Conservation (phyloP, 2,329 filamentous ascomycete genomes). For the Drechslerella dactyloides region DNA sequence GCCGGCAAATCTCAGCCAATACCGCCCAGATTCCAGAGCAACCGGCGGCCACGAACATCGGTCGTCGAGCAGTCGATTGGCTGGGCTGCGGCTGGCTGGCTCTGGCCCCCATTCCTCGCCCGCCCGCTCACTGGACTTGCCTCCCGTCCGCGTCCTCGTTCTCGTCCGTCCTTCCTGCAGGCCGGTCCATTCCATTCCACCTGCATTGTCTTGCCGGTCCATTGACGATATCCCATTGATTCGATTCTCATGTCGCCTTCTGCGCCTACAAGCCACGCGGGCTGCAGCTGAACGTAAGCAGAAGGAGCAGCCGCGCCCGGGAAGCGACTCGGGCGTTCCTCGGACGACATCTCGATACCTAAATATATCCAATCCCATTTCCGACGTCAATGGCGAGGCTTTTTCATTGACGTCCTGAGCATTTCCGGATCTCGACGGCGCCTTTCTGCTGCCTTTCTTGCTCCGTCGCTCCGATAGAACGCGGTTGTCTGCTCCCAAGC, state of each 20-base stretch:
- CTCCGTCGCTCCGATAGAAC: conserved; percentile 9
- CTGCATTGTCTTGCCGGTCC: not conserved
- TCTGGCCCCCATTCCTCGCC: not conserved
- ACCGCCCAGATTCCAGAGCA: conserved; percentile 2
- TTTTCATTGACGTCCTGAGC: conserved; percentile 1
- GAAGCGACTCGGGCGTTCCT: conserved; percentile 12
- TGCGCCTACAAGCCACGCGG: conserved; percentile 18
- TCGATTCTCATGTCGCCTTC: conserved; percentile 24
- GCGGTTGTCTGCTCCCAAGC: conserved; percentile 9
- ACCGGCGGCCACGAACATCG: not conserved
- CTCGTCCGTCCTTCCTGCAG: not conserved
- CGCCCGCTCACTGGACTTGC: too few relatives aligned
- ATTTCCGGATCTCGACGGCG: conserved; percentile 20
- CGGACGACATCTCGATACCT: conserved; percentile 15
- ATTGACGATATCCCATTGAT: not conserved
- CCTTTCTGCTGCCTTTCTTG: not conserved
- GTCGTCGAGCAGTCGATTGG: conserved; percentile 18
- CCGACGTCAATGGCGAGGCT: conserved; percentile 3
- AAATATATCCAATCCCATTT: conserved; percentile 9
- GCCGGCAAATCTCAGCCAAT: not conserved
- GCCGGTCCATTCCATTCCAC: not conserved
- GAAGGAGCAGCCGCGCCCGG: conserved; percentile 25
- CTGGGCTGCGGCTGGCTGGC: conserved; percentile 17
- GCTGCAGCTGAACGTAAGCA: conserved; percentile 28
- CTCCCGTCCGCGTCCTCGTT: too few relatives aligned